Base-by-base conservation (phyloP, 1,284 basidiomycete species). In the Papiliotrema terrestris region DNA sequence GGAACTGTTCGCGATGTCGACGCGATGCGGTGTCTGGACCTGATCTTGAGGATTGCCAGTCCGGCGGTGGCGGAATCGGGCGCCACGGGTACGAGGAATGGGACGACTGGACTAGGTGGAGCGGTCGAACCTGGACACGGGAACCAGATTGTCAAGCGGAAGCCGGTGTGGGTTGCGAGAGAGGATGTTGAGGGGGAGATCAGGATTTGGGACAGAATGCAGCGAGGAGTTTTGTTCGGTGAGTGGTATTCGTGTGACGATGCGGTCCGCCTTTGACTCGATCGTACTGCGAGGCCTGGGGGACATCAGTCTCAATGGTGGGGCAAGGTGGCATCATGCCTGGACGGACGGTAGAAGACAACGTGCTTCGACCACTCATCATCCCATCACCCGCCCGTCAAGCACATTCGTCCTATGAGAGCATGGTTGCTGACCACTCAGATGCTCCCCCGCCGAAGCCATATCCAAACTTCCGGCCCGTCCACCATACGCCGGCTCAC, bases 21-120 rank as follows among this genome's bases (percentile, higher is more conserved):
- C 49, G 74, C 72, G 32, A 68, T 79, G 68, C 76, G 60, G 73
- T 83, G 75, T 45, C 69, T 83, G 43, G 80, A 82, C 54, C 76
- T 80, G 51, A 80, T 83, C n/a, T 63, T 83, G 48, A 71, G 82
- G 5, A 81, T 81, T 5, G 75, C 75, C 37, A 63, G 64, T 52
- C 19, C 47, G 38, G 39, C 23, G 23, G 52, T 44, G 43, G 57
- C 57, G 5, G 56, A n/a, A 13, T 14, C 14, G 2, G 41, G 14
- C 22, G 3, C 13, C 3, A n/a, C 2, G 20, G 26, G 8, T 39
- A 2, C 50, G 49, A 32, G 51, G 55, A 20, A 52, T 49, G 29
- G 29, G 11, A 32, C 29, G 29, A 32, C 6, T 11, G 29, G 29
- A 32, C 29, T 32, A 11, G 29, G 29, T 11, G 29, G 29, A 32